Evolutionary conservation across 2,329 filamentous ascomycete genomes (phyloP).

Genomic region (Nemania serpens): DNA sequence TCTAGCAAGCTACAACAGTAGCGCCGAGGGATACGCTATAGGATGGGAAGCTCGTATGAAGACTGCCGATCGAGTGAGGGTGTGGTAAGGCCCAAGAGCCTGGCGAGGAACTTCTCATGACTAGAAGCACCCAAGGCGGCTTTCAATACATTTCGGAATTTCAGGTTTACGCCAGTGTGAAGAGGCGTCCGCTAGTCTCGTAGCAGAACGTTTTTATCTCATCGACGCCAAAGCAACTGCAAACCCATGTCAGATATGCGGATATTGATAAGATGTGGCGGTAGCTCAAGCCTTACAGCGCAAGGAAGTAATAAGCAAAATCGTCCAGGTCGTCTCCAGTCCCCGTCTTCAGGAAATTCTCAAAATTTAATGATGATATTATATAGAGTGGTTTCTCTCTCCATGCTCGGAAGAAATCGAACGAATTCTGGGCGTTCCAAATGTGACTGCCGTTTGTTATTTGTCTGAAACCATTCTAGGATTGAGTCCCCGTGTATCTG

Average conservation of each 20-base stretch:
- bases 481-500: not conserved
- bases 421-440: conserved; percentile 48
- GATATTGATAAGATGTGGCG: not conserved
- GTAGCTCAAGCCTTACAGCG: conserved; percentile 25
- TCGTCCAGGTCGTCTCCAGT: conserved; percentile 39
- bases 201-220: conserved; percentile 36
- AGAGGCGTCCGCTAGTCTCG: conserved; percentile 29
- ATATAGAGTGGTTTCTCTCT: conserved; percentile 34
- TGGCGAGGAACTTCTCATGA: not conserved
- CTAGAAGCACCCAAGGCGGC: not conserved
- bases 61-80: too few relatives aligned
- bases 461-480: not conserved
- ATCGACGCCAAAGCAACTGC: conserved; percentile 33
- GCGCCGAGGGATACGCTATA: too few relatives aligned
- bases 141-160: conserved; percentile 11
- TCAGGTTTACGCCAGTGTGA: conserved; percentile 29
- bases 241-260: not conserved
- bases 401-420: conserved; percentile 51
- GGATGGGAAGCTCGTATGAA: too few relatives aligned
- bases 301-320: conserved; percentile 30
- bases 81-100: too few relatives aligned
- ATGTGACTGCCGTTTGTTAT: conserved; percentile 39
- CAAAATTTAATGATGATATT: conserved; percentile 30
- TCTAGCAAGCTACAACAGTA: too few relatives aligned
- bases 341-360: conserved; percentile 31